Evolutionary conservation across 163 green algal species (phyloP).

Genomic region (Coccomyxa subellipsoidea): DNA sequence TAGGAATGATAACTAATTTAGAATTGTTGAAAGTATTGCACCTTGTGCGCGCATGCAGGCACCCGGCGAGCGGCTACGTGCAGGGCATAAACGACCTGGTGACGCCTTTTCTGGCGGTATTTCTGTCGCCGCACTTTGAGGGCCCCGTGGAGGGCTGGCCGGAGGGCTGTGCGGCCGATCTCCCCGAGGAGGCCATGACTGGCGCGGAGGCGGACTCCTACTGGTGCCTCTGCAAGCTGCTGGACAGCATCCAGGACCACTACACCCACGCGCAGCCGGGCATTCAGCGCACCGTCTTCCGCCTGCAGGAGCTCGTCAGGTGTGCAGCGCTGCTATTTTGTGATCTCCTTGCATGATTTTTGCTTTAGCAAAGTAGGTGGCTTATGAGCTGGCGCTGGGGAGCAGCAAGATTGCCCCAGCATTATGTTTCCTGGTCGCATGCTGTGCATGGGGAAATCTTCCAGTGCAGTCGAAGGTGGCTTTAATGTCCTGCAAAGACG

Average conservation of each 20-base stretch:
- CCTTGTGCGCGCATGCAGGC: constrained; percentile 41
- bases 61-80: constrained; percentile 90
- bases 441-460: too few species aligned
- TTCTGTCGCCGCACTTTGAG: constrained; percentile 64
- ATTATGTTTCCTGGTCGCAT: too few species aligned
- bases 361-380: too few species aligned
- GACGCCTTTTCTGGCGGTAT: constrained; percentile 92
- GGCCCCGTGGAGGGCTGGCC: constrained; percentile 61
- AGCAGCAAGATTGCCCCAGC: too few species aligned
- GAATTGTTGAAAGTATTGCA: too few species aligned
- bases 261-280: constrained; percentile 97
- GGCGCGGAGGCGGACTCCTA: constrained; percentile 94
- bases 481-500: too few species aligned
- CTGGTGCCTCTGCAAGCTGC: constrained; percentile 93
- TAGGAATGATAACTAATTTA: too few species aligned
- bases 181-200: constrained; percentile 1
- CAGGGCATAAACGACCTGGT: constrained; percentile 98
- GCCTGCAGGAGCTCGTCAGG: constrained; percentile 80
- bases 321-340: constrained; percentile 17
- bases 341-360: neutral
- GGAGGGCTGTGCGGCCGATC: neutral
- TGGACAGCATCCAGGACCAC: constrained; percentile 94
- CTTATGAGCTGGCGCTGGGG: too few species aligned
- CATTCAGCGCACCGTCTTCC: constrained; percentile 91
- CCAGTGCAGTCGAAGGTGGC: too few species aligned